phyloP scores from a whole-genome alignment of 176 grass and related monocot species.

The Rhynchospora breviuscula region DNA sequence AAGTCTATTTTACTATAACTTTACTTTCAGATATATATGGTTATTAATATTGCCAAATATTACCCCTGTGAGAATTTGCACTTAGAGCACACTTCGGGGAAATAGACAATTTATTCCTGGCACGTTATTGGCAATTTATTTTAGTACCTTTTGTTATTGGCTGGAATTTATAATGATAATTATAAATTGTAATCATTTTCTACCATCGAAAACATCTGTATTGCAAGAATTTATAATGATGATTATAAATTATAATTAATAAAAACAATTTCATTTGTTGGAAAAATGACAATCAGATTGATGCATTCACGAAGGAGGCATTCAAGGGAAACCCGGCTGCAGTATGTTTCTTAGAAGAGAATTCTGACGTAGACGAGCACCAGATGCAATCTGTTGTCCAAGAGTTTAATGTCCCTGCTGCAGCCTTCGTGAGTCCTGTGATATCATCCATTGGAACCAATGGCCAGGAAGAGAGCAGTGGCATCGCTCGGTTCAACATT shows the following conservation, averaged over 20 bases:
- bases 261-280: background rate
- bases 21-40: too few species aligned
- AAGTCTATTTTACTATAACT: too few species aligned
- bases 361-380: slow-evolving; percentile 26
- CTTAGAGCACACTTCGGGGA: too few species aligned
- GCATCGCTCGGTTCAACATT: slow-evolving; percentile 42
- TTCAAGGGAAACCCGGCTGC: slow-evolving; percentile 73
- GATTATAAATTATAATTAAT: background rate
- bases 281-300: slow-evolving; percentile 35
- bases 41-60: too few species aligned
- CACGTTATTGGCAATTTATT: background rate
- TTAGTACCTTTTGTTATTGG: background rate
- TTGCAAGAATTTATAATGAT: background rate
- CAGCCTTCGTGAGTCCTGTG: slow-evolving; percentile 40
- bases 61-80: too few species aligned
- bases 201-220: too few species aligned
- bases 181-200: too few species aligned
- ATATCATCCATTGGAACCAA: background rate
- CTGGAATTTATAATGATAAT: background rate
- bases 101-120: background rate
- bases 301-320: slow-evolving; percentile 46
- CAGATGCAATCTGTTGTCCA: slow-evolving; percentile 68
- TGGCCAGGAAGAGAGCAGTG: background rate
- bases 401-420: slow-evolving; percentile 58
- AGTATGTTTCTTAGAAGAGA: slow-evolving; percentile 48